Percentiles rank a stretch among this genome's conserved stretches.
Conservation (phyloP, 306 rosid genomes). For the Benincasa hispida region DNA sequence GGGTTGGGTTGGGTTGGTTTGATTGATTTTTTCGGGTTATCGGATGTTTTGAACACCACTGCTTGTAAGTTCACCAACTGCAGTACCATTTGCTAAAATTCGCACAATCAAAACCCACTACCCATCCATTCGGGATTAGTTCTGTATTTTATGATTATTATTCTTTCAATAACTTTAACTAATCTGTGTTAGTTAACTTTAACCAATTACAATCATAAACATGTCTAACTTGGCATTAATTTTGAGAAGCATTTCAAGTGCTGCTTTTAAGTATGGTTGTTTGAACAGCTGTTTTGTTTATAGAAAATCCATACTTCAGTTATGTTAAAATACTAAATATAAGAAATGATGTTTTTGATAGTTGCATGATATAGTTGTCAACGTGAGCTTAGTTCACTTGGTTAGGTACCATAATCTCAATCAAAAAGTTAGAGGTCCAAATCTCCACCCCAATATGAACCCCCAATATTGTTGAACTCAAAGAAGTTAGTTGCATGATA, state of each 20-base stretch:
- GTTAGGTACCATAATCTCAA: background rate
- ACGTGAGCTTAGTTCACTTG: background rate
- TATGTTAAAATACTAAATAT: background rate
- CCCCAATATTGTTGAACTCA: background rate
- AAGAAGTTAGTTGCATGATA: background rate
- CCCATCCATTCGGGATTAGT: background rate
- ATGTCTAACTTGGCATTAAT: background rate
- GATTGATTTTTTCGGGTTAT: too few relatives aligned
- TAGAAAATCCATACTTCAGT: background rate
- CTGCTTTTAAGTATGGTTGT: background rate
- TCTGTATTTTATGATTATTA: background rate
- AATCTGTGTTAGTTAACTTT: background rate
- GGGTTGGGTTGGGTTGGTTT: too few relatives aligned
- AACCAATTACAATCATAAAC: background rate
- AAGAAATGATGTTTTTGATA: background rate
- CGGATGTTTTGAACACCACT: too few relatives aligned
- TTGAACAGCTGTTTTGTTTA: background rate
- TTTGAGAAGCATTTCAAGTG: background rate
- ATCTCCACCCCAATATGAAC: background rate
- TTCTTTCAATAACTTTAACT: background rate
- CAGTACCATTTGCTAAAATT: background rate
- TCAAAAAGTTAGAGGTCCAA: background rate
- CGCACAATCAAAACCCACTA: background rate
- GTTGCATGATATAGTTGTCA: background rate
- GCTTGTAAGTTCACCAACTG: background rate